These are phyloP conservation scores for Diaporthe eres DNA, from an alignment of 2,329 filamentous ascomycete species.

Conservation along the genomic window DNA sequence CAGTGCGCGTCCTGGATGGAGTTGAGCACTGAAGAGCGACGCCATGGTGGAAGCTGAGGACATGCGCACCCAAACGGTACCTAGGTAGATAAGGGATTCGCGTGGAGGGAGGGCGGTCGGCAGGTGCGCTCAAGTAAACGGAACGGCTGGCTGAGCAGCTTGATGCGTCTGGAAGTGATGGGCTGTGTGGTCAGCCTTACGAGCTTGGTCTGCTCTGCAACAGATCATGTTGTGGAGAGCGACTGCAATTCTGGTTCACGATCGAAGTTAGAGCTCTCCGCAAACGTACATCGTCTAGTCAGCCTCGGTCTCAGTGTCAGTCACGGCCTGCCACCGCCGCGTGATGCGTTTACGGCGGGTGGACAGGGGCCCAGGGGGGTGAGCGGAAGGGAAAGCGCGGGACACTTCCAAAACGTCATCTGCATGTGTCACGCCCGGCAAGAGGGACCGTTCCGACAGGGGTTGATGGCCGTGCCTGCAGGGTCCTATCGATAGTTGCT, in stretches of 20 bases:
- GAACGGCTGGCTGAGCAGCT: constrained; percentile 10
- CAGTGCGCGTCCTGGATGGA: constrained; percentile 76
- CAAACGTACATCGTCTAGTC: neutral
- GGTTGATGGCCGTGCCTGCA: neutral
- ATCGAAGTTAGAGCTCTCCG: neutral
- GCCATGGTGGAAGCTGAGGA: constrained; percentile 21
- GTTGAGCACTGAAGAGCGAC: constrained; percentile 71
- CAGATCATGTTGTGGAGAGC: constrained; percentile 18
- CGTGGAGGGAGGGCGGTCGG: neutral
- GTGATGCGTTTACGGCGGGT: constrained; percentile 37
- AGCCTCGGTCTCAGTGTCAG: constrained; percentile 21
- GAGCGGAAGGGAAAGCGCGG: constrained; percentile 20
- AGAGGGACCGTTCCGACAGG: constrained; percentile 22
- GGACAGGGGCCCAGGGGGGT: constrained; percentile 5
- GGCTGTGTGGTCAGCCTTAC: constrained; percentile 3
- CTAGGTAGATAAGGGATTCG: neutral
- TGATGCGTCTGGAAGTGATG: neutral
- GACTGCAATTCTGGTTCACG: neutral
- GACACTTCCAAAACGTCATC: constrained; percentile 39
- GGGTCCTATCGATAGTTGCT: constrained; percentile 40
- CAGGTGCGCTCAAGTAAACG: neutral
- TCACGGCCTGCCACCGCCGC: constrained; percentile 36
- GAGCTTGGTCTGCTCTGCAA: constrained; percentile 6
- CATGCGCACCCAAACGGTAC: neutral
- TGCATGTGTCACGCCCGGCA: constrained; percentile 37